phyloP scores from a whole-genome alignment of 805 yeast species.

The Metschnikowia drakensbergensis region DNA sequence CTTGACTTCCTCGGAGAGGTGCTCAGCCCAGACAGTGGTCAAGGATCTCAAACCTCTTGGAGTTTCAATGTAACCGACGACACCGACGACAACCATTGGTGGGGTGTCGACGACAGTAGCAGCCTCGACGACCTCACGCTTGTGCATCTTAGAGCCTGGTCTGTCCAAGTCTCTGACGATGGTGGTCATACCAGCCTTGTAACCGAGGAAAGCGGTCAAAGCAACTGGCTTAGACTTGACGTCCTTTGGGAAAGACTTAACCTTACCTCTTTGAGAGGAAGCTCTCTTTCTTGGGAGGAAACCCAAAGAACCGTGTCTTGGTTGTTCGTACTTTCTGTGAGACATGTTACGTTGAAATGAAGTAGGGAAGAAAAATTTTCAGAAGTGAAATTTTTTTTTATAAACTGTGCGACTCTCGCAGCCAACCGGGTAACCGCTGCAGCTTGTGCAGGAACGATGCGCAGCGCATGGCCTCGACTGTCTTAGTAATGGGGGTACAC shows the following conservation, averaged over 20 bases:
- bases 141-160: constrained; percentile 99
- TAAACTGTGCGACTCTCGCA: constrained; percentile 1
- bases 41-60: constrained; percentile 99
- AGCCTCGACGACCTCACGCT: constrained; percentile 99
- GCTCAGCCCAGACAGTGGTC: constrained; percentile 99
- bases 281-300: constrained; percentile 99
- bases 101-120: constrained; percentile 99
- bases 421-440: constrained; percentile 7
- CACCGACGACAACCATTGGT: constrained; percentile 98
- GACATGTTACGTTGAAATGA: constrained; percentile 58
- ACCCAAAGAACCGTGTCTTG: constrained; percentile 99
- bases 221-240: constrained; percentile 97
- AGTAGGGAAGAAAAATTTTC: constrained; percentile 20
- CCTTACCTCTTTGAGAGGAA: constrained; percentile 96
- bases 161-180: constrained; percentile 99
- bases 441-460: not conserved
- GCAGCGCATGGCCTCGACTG: no score
- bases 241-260: constrained; percentile 99
- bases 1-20: constrained; percentile 97
- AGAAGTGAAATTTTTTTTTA: constrained; percentile 6
- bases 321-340: constrained; percentile 99
- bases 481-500: no score
- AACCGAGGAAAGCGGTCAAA: constrained; percentile 99
- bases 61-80: constrained; percentile 99
- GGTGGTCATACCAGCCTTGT: constrained; percentile 99